These are phyloP conservation scores for Primulina huaijiensis DNA, from an alignment of 257 asterid genomes.

Conservation along the genomic window DNA sequence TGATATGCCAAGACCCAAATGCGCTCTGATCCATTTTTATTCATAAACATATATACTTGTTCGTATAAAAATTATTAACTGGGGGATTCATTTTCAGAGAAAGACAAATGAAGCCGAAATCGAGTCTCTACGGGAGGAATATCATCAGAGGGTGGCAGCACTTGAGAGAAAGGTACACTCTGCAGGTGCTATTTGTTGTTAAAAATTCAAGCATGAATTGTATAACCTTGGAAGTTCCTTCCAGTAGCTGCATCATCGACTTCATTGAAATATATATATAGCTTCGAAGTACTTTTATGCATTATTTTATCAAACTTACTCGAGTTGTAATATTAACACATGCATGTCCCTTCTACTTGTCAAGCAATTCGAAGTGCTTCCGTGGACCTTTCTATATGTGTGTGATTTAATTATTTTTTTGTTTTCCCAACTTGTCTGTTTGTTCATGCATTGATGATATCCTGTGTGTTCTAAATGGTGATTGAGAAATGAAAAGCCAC, in stretches of 20 bases:
- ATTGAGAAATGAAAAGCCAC: conserved; percentile 12
- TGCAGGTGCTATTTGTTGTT: conserved; percentile 23
- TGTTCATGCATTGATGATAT: not conserved
- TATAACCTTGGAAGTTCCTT: conserved; percentile 17
- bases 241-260: conserved; percentile 1
- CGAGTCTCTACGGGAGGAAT: conserved; percentile 93
- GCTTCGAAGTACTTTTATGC: conserved; percentile 4
- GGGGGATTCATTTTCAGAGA: conserved; percentile 46
- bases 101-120: conserved; percentile 80
- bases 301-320: conserved; percentile 2
- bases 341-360: conserved; percentile 3
- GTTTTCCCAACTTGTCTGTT: not conserved
- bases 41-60: conserved; percentile 12
- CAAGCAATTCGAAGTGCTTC: conserved; percentile 4
- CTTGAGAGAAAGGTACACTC: conserved; percentile 90
- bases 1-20: conserved; percentile 15
- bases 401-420: not conserved
- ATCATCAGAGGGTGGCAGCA: conserved; percentile 80
- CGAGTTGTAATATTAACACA: not conserved
- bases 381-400: conserved; percentile 17
- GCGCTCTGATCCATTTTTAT: conserved; percentile 6
- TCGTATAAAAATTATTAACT: conserved; percentile 22
- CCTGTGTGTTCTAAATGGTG: conserved; percentile 10
- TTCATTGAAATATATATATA: not conserved
- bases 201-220: not conserved